Base-by-base conservation (phyloP, 1,139 yeast genomes). In the Dujonia santamariae region DNA sequence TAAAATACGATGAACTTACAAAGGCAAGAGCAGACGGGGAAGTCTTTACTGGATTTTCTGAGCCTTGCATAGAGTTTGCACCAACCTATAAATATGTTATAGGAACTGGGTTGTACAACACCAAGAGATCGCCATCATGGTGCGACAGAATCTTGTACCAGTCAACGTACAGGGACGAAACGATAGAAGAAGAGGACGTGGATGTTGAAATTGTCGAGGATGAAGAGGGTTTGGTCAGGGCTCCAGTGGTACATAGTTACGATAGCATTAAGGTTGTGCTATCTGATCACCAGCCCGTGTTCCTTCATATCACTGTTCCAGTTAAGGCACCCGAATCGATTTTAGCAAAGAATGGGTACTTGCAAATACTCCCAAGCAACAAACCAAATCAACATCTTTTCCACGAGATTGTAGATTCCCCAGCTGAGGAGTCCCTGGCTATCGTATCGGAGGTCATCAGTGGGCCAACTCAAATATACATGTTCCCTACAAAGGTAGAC, bases 121-220 rank as follows among this genome's bases (percentile, higher is more conserved):
- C 56, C 4, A 80, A 78, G 43, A 61, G 96, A 38, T 64, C 67
- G 2, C 95, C 96, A 0, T 82, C 95, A 3, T 88, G 96, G 95
- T 87, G 96, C 55, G 97, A 88, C 53, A 62, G 97, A 34, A 75
- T 88, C 3, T 53, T 88, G 30, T 85, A 63, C 48, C 73, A 75
- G 39, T 54, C 68, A 1, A 65, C 72, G 0, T 79, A 80, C 48
- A 53, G 56, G 7, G 13, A 26, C 33, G 35, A 27, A 8, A 27
- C 3, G n/a, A n/a, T 14, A 14, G 31, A 35, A 11, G 32, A 36
- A 12, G 21, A 36, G 28, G 19, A 40, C 26, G 20, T n/a, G 7
- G 31, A 21, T 7, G 15, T 20, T 23, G 32, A 14, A 26, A 4
- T 16, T 22, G 15, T 36, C 34, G 12, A 32, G 32, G n/a, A 31